Conservation (phyloP, 208 protist genomes). For the Leishmania gerbilli region DNA sequence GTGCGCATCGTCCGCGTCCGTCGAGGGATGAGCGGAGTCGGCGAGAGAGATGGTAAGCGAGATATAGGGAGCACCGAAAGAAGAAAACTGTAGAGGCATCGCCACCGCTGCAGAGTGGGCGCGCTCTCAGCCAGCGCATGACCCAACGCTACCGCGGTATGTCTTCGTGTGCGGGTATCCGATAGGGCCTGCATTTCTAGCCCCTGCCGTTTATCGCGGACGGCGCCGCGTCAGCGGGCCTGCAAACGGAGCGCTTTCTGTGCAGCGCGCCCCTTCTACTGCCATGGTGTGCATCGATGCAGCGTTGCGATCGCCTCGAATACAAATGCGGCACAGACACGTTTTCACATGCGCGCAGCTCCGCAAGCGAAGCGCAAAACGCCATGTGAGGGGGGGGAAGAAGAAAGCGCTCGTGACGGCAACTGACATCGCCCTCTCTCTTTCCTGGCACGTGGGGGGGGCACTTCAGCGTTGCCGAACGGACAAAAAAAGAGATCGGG, state of each 20-base stretch:
- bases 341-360: not conserved
- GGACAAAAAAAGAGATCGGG: constrained; percentile 21
- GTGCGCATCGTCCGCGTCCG: not conserved
- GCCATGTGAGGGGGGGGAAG: not conserved
- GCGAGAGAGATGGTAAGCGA: not conserved
- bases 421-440: not conserved
- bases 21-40: not conserved
- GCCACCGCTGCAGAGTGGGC: not conserved
- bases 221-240: not conserved
- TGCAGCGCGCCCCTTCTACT: not conserved
- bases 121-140: not conserved
- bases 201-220: not conserved
- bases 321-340: not conserved
- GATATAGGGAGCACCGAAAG: not conserved
- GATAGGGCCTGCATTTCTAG: not conserved
- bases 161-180: not conserved
- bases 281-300: not conserved
- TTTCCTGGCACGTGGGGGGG: not conserved
- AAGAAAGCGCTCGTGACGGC: not conserved
- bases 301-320: not conserved
- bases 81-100: not conserved
- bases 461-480: not conserved
- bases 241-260: not conserved
- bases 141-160: not conserved
- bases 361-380: not conserved